Percentiles rank a stretch among this genome's conserved stretches.
phyloP scores from a whole-genome alignment of 345 rosid genomes.

The Arabidopsis suecica region DNA sequence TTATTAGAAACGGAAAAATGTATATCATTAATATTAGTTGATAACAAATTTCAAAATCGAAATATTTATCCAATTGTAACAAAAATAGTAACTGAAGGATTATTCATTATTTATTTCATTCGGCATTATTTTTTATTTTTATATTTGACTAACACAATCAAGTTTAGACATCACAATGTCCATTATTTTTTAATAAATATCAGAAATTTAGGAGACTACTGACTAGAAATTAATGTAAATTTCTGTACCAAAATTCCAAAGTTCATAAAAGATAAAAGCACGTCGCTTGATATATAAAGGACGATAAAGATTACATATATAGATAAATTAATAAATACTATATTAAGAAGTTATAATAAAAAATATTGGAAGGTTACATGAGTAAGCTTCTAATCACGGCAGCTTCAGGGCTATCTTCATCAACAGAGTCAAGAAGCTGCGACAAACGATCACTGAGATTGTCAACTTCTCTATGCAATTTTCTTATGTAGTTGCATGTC shows the following conservation, averaged over 20 bases:
- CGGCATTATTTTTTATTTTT: conserved; percentile 15
- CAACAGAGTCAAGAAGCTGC: conserved; percentile 70
- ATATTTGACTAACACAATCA: neutral
- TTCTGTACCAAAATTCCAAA: conserved; percentile 3
- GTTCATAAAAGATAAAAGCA: conserved; percentile 3
- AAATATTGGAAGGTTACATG: conserved; percentile 48
- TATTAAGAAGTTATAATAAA: neutral
- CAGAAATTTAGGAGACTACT: conserved; percentile 10
- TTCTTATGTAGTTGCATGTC: conserved; percentile 78
- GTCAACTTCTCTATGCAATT: conserved; percentile 69
- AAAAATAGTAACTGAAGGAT: neutral
- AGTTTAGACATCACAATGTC: conserved; percentile 5
- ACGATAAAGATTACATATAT: conserved; percentile 31
- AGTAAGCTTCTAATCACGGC: conserved; percentile 79
- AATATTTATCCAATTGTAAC: neutral
- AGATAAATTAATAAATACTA: conserved; percentile 20
- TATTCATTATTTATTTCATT: neutral
- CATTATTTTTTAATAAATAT: neutral
- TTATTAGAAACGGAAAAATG: neutral
- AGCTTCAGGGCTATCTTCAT: conserved; percentile 68
- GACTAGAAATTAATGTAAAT: conserved; percentile 21
- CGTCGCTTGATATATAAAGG: conserved; percentile 41
- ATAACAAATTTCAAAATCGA: neutral
- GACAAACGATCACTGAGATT: conserved; percentile 76
- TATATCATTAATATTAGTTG: neutral